Base-by-base conservation (phyloP, 345 rosid genomes). In the Raphanus raphanistrum region DNA sequence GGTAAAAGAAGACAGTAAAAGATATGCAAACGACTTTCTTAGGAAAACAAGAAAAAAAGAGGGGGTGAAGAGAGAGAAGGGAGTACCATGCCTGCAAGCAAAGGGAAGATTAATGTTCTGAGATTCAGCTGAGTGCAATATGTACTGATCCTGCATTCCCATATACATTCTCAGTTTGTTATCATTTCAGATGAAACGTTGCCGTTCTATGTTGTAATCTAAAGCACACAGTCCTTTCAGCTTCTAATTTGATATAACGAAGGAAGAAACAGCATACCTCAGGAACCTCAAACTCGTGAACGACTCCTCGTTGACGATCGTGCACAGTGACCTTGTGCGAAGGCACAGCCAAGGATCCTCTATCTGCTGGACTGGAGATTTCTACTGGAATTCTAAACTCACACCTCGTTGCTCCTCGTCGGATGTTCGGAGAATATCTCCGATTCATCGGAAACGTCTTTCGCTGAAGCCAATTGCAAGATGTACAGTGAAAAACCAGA, bases 71-170 rank as follows among this genome's bases (percentile, higher is more conserved):
- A 85, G 13, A 67, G 59, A 85, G 84, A 70, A 71, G 81, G 81
- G 80, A 10, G 48, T 88, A 94, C 97, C 97, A 82, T 94, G 98
- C 89, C 97, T 88, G 89, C 97, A 94, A 76, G 98, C 98, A 76
- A 94, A 94, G 5, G 97, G 98, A 77, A 94, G 98, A 5, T 81
- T 54, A 50, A 50, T 50, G 55, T 50, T 50, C 55, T 50, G 55
- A 50, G 55, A 50, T 50, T 50, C 55, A 50, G 55, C 55, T 50
- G 55, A 50, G 17, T 50, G 55, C 55, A 94, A 75, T 67, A 94
- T 94, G 54, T 94, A 94, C 71, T 94, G 97, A 81, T 90, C 97
- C 97, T 94, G 93, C 88, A 35, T 35, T 35, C 9, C 41, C 1
- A 7, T 7, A 35, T 35, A 35, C 2, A 35, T 35, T 35, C 41